These are phyloP conservation scores for Termitomyces sp. DNA, from an alignment of 768 basidiomycete species.

Conservation along the genomic window DNA sequence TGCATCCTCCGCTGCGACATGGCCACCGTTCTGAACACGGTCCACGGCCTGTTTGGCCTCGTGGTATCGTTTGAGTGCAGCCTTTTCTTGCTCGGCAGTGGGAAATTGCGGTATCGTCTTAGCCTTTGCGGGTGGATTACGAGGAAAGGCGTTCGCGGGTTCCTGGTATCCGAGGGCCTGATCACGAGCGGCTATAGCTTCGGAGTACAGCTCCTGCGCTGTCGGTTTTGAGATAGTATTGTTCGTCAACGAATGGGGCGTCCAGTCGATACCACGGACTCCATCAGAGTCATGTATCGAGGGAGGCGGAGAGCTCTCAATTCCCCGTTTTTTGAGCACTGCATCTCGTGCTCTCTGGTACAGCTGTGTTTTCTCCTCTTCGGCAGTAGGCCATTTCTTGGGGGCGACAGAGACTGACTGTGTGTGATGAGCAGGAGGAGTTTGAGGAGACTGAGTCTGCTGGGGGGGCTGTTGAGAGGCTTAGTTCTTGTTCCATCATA, in stretches of 20 bases:
- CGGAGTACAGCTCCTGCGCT: conserved; percentile 15
- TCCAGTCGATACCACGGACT: conserved; percentile 6
- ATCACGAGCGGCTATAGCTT: conserved; percentile 25
- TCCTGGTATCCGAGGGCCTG: conserved; percentile 15
- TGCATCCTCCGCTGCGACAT: conserved; percentile 15
- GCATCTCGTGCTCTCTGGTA: conserved; percentile 63
- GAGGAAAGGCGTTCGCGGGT: conserved; percentile 2
- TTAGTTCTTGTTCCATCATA: neutral
- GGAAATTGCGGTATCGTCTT: conserved; percentile 43
- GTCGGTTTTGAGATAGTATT: conserved; percentile 2
- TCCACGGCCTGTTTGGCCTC: conserved; percentile 70
- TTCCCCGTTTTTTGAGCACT: conserved; percentile 48
- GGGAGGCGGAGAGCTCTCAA: conserved; percentile 19
- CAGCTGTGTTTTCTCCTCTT: conserved; percentile 71
- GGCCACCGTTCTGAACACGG: conserved; percentile 38
- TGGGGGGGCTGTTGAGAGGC: conserved; percentile 17
- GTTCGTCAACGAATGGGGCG: conserved; percentile 12
- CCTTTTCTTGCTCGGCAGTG: conserved; percentile 74
- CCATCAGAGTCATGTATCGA: conserved; percentile 19
- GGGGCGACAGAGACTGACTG: conserved; percentile 13
- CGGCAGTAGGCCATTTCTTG: conserved; percentile 56
- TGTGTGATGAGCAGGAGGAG: conserved; percentile 14
- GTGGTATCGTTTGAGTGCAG: conserved; percentile 58
- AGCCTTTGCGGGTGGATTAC: conserved; percentile 11
- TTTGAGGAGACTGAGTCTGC: conserved; percentile 5